Evolutionary conservation across 2,329 filamentous ascomycete genomes (phyloP).

Genomic region (Coleophoma crateriformis): DNA sequence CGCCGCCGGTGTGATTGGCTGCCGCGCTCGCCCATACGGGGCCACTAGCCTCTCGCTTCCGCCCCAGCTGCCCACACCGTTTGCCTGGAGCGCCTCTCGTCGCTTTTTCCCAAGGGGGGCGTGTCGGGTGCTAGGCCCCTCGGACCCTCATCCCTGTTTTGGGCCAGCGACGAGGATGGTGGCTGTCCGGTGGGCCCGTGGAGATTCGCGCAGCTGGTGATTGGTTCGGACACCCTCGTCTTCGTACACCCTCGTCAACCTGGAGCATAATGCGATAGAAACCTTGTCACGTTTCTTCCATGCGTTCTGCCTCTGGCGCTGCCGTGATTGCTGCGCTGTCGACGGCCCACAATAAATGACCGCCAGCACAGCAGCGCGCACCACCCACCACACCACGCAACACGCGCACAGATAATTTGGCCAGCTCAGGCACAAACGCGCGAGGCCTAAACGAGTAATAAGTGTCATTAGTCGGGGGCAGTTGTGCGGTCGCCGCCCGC

Average conservation of each 20-base stretch:
- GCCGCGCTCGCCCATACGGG: too few species aligned
- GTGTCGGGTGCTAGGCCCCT: not conserved
- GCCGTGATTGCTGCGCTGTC: slow-evolving; percentile 6
- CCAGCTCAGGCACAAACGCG: too few species aligned
- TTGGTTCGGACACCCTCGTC: slow-evolving; percentile 6
- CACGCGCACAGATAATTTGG: not conserved
- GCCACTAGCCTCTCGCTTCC: too few species aligned
- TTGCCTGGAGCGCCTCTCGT: not conserved
- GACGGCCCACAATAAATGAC: slow-evolving; percentile 8
- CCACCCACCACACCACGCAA: slow-evolving; percentile 5
- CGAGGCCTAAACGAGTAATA: too few species aligned
- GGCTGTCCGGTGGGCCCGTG: not conserved
- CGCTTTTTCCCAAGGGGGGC: not conserved
- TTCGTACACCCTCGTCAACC: slow-evolving; percentile 5
- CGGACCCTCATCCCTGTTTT: slow-evolving; percentile 4
- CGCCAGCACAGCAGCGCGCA: not conserved
- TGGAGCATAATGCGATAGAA: slow-evolving; percentile 14
- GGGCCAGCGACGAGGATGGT: not conserved
- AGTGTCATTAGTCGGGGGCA: too few species aligned
- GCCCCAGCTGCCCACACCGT: not conserved
- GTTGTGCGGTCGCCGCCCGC: too few species aligned
- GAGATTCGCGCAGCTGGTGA: slow-evolving; percentile 1
- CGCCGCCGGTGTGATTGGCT: too few species aligned
- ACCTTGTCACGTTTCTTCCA: slow-evolving; percentile 26
- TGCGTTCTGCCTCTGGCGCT: slow-evolving; percentile 8